Conservation (phyloP, 352 stramenopile genomes). For the Phytophthora pisi region DNA sequence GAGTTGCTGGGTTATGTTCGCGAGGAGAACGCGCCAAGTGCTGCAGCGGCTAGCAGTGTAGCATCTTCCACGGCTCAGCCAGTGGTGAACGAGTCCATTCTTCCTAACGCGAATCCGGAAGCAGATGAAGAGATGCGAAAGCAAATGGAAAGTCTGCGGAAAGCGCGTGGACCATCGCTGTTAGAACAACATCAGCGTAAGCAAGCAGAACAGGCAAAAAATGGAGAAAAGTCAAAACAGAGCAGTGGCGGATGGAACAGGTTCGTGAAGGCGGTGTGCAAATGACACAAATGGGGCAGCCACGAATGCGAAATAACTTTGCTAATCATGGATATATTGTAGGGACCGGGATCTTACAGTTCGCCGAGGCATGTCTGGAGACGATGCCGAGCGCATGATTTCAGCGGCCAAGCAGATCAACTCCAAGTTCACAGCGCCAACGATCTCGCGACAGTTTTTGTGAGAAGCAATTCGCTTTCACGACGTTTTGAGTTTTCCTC, state of each 20-base stretch:
- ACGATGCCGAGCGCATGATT: slow-evolving; percentile 79
- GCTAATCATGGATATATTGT: slow-evolving; percentile 5
- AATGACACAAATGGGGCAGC: neutral
- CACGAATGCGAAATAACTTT: neutral
- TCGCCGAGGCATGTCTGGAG: slow-evolving; percentile 65
- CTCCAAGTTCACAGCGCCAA: slow-evolving; percentile 86
- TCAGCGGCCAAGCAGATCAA: slow-evolving; percentile 79
- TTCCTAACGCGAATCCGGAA: slow-evolving; percentile 67
- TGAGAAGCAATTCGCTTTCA: slow-evolving; percentile 32
- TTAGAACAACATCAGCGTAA: slow-evolving; percentile 82
- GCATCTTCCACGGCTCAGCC: slow-evolving; percentile 11
- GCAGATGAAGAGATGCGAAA: slow-evolving; percentile 70
- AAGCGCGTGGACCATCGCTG: slow-evolving; percentile 68
- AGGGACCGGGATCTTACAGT: slow-evolving; percentile 77
- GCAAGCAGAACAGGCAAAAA: slow-evolving; percentile 54
- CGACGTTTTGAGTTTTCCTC: slow-evolving; percentile 23
- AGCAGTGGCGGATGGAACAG: slow-evolving; percentile 61
- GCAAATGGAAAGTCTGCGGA: slow-evolving; percentile 69
- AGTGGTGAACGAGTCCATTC: slow-evolving; percentile 68
- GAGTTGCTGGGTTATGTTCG: slow-evolving; percentile 84
- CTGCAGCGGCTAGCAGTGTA: slow-evolving; percentile 21
- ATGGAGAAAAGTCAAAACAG: slow-evolving; percentile 9
- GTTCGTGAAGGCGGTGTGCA: slow-evolving; percentile 31
- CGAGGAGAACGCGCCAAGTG: slow-evolving; percentile 63
- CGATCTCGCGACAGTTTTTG: slow-evolving; percentile 84